phyloP scores from a whole-genome alignment of 257 asterid species.

The Scutellaria minor region DNA sequence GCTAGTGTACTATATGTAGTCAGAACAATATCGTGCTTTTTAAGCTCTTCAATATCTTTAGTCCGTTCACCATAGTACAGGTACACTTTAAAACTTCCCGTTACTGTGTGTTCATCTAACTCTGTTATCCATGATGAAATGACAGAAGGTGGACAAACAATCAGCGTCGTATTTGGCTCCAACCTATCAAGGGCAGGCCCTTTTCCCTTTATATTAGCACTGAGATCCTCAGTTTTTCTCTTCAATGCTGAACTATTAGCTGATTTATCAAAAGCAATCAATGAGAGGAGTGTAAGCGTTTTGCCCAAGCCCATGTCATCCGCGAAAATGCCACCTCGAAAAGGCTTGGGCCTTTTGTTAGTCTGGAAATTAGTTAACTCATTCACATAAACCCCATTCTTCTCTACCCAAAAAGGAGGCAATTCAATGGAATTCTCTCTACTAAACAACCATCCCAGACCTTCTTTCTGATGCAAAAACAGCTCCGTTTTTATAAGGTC shows the following conservation, averaged over 20 bases:
- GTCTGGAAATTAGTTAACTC: conserved; percentile 68
- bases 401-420: conserved; percentile 87
- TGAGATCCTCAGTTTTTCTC: conserved; percentile 38
- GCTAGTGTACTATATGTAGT: conserved; percentile 76
- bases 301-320: conserved; percentile 96
- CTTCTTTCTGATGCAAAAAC: conserved; percentile 80
- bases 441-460: conserved; percentile 74
- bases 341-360: conserved; percentile 65
- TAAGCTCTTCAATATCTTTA: conserved; percentile 58
- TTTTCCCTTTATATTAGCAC: conserved; percentile 45
- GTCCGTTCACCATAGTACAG: conserved; percentile 81
- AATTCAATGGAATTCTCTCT: conserved; percentile 70
- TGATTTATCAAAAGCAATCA: conserved; percentile 73
- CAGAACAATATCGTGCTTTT: conserved; percentile 66
- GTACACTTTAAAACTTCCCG: conserved; percentile 63
- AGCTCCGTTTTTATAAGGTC: conserved; percentile 60
- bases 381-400: conserved; percentile 58
- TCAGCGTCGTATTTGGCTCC: conserved; percentile 54
- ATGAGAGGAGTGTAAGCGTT: conserved; percentile 78
- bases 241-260: conserved; percentile 37
- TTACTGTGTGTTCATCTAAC: conserved; percentile 70
- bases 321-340: conserved; percentile 85
- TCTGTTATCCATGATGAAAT: conserved; percentile 78
- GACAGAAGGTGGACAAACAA: conserved; percentile 83
- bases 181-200: conserved; percentile 34